A percentile compares a stretch with the other conserved stretches of the same genome.
Conservation (phyloP, 2,329 filamentous ascomycete genomes). For the Talaromyces marneffei region DNA sequence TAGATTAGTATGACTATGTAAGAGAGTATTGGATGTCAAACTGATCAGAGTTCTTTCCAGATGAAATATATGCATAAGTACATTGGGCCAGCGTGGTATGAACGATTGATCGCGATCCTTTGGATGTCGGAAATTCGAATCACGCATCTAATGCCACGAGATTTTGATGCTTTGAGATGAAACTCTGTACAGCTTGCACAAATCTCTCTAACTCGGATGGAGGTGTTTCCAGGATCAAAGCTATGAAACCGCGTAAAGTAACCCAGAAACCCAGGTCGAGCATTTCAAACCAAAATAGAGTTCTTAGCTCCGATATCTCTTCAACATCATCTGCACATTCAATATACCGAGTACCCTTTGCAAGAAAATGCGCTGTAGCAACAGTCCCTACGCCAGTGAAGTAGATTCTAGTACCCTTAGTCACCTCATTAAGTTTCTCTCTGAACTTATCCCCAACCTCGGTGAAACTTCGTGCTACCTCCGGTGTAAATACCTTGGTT, state of each 20-base stretch:
- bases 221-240: neutral
- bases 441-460: neutral
- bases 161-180: neutral
- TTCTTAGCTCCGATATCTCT: neutral
- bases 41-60: neutral
- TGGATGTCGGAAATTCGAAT: neutral
- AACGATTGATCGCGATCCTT: neutral
- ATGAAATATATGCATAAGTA: too few relatives aligned
- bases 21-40: neutral
- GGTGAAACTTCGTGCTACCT: neutral
- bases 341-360: neutral
- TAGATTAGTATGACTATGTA: neutral
- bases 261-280: neutral
- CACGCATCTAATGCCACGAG: slow-evolving; percentile 10
- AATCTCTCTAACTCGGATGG: neutral
- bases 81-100: neutral
- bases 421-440: neutral
- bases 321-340: neutral
- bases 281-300: neutral
- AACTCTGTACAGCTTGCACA: neutral
- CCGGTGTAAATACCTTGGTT: neutral
- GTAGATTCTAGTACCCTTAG: neutral
- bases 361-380: neutral
- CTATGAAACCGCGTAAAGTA: neutral
- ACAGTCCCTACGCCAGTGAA: neutral